Conservation (phyloP, 2,329 filamentous ascomycete genomes). For the Pseudonectria buxi region DNA sequence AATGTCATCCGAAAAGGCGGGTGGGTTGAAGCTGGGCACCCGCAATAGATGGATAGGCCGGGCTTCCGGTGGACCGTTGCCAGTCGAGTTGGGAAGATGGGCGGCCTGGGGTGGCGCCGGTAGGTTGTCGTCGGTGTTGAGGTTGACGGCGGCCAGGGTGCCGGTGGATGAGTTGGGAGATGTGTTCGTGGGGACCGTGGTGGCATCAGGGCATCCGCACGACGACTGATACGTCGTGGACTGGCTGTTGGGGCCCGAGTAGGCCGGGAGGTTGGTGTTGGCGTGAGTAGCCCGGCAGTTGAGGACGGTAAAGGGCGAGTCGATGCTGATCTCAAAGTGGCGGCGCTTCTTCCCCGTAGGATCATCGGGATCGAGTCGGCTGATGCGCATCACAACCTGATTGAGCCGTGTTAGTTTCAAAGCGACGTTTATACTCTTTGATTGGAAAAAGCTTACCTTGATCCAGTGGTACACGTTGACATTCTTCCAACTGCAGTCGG, state of each 20-base stretch:
- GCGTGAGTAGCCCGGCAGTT: constrained; percentile 89
- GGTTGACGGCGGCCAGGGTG: constrained; percentile 36
- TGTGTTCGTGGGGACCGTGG: constrained; percentile 49
- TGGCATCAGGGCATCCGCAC: constrained; percentile 49
- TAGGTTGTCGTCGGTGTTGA: constrained; percentile 27
- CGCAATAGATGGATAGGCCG: constrained; percentile 81
- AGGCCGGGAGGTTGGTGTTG: constrained; percentile 79
- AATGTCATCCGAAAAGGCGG: constrained; percentile 72
- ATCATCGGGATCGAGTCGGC: constrained; percentile 72
- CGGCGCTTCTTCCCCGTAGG: constrained; percentile 65
- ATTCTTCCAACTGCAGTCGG: constrained; percentile 89
- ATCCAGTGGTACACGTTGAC: constrained; percentile 96
- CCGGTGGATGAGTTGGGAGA: constrained; percentile 60
- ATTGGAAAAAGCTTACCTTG: constrained; percentile 55
- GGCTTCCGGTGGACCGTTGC: constrained; percentile 29
- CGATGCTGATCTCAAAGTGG: constrained; percentile 94
- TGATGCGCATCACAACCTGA: constrained; percentile 87
- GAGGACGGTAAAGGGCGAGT: constrained; percentile 88
- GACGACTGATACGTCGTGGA: constrained; percentile 37
- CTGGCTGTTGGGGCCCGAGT: constrained; percentile 50
- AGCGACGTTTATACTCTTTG: background rate
- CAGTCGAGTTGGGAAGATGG: constrained; percentile 31
- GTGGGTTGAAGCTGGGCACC: constrained; percentile 79
- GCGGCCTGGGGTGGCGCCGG: constrained; percentile 50
- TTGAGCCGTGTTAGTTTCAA: constrained; percentile 5